Evolutionary conservation across 176 grass and related monocot genomes (phyloP), one percentile per base, ranked within the genome.

Genomic region (Phyllostachys edulis): DNA sequence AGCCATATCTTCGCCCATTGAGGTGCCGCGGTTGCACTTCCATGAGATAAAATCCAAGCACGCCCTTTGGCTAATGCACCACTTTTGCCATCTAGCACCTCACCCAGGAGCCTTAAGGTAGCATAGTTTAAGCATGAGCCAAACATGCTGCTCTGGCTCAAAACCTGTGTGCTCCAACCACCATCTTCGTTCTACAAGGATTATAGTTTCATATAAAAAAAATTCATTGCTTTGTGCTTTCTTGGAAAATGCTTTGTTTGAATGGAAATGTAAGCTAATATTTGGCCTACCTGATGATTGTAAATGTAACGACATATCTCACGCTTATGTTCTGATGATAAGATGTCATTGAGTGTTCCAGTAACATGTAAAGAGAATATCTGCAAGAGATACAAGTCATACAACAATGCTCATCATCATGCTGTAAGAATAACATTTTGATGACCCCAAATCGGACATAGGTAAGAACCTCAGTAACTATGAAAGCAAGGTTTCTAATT

Each of bases 1-100:
- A 89, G 37, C 82, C 82, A 89, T 69, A 89, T 89, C 70, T 89
- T 89, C 3, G 69, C 87, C 87, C 87, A 89, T 0, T 89, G 77
- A 20, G 88, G 88, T 27, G 77, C 56, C 36, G 83, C 83, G 16
- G 55, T 1, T 21, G 88, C 88, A 82, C 71, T 77, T 51, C 83
- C 88, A 47, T 9, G 77, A 0, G 45, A 55, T 21, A 82, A 6
- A 11, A 89, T 85, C 88, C 88, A 89, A 38, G 79, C 17, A 52
- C 44, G 42, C 5, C 44, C 82, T 37, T 34, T 34, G 2, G 1
- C 32, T 40, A 61, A 61, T 7, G n/a, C 57, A 24, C 26, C 57
- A 61, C 26, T 23, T 4, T 61, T 0, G 4, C 8, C 57, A 9
- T 9, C 57, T 24, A 61, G 57, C 0, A 11, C 24, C 57, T 61